Evolutionary conservation across 331 rosid species (phyloP).

Genomic region (Acacia pycnantha): DNA sequence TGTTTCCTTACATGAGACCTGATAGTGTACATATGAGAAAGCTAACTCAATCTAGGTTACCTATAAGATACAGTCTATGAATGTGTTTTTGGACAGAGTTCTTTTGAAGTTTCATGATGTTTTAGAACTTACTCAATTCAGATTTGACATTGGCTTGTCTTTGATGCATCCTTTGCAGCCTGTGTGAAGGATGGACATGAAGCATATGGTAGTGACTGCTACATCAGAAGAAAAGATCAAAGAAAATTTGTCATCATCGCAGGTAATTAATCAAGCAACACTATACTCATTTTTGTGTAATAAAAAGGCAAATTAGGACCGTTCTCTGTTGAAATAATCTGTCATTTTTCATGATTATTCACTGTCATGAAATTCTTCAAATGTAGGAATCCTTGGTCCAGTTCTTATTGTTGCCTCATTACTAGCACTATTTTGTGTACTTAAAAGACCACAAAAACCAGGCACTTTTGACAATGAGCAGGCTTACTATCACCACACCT

Average conservation of each 20-base stretch:
- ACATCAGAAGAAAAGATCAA: constrained; percentile 45
- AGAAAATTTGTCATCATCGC: constrained; percentile 60
- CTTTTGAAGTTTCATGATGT: background rate
- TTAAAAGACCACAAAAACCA: constrained; percentile 50
- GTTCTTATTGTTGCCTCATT: constrained; percentile 65
- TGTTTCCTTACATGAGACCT: background rate
- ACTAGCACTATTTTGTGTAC: constrained; percentile 54
- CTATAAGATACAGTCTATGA: background rate
- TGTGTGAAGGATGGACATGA: constrained; percentile 65
- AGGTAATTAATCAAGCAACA: constrained; percentile 43
- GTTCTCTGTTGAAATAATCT: background rate
- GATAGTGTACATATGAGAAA: constrained; percentile 14
- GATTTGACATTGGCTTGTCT: constrained; percentile 22
- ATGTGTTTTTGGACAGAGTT: background rate
- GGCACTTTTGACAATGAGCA: constrained; percentile 47
- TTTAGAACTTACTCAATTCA: constrained; percentile 20
- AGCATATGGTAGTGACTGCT: constrained; percentile 70
- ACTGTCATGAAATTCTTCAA: constrained; percentile 20
- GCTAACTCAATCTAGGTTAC: background rate
- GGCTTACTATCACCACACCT: constrained; percentile 51
- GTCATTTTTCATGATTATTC: background rate
- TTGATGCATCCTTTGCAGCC: constrained; percentile 46
- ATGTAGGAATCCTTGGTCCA: constrained; percentile 84
- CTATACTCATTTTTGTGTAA: background rate
- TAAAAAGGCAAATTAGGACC: background rate